Conservation (phyloP, 768 basidiomycete species). For the Kwoniella mangroviensis region DNA sequence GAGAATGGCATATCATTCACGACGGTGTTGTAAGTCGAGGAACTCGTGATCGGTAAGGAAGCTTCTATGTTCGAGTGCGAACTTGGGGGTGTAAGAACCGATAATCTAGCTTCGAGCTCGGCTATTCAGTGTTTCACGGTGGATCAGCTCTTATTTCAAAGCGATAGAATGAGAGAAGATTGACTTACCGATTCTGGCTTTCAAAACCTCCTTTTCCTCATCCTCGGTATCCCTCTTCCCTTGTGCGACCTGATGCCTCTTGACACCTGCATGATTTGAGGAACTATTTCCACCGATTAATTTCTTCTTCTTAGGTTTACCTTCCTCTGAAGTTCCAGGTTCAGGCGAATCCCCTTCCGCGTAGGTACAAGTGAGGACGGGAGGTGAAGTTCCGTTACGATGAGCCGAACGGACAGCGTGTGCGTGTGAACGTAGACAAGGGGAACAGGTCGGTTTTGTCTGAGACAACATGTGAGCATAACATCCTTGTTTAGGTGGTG, state of each 20-base stretch:
- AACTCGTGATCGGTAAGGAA: neutral
- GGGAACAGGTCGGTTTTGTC: constrained; percentile 39
- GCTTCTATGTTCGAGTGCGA: constrained; percentile 9
- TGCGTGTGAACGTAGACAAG: constrained; percentile 48
- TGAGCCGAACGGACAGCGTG: constrained; percentile 50
- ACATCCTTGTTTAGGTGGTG: constrained; percentile 4
- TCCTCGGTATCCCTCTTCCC: constrained; percentile 30
- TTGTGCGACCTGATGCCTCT: constrained; percentile 17
- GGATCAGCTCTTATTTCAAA: constrained; percentile 14
- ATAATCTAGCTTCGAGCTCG: constrained; percentile 28
- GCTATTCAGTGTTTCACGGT: constrained; percentile 10
- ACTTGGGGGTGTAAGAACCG: constrained; percentile 22
- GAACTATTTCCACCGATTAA: constrained; percentile 10
- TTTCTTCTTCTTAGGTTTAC: constrained; percentile 16
- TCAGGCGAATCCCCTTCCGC: constrained; percentile 32
- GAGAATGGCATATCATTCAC: constrained; percentile 4
- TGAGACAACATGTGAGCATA: constrained; percentile 3
- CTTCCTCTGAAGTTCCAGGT: constrained; percentile 5
- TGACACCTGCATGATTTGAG: constrained; percentile 5
- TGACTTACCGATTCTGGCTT: constrained; percentile 42
- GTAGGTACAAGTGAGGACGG: constrained; percentile 43
- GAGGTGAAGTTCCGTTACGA: constrained; percentile 34
- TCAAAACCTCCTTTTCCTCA: constrained; percentile 42
- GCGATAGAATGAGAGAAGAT: neutral
- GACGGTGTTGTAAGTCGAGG: neutral